phyloP scores from a whole-genome alignment of 2,329 filamentous ascomycete species.

The Phialophora chinensis region DNA sequence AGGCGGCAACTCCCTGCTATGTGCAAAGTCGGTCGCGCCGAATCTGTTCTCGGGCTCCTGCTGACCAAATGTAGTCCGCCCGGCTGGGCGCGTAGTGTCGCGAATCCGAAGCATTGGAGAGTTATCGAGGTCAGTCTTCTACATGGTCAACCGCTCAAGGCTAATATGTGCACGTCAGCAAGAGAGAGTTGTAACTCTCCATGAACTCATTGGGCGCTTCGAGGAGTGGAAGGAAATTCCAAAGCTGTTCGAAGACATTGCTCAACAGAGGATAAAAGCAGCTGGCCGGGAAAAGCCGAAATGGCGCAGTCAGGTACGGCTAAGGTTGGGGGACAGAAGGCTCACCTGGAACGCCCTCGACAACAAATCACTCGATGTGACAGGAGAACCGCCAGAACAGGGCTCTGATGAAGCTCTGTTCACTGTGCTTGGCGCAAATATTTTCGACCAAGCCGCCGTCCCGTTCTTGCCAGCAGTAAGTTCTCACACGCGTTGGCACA shows the following conservation, averaged over 20 bases:
- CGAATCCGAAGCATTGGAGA: neutral
- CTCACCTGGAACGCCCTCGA: neutral
- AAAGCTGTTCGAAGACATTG: neutral
- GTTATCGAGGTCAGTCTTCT: neutral
- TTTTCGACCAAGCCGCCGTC: neutral
- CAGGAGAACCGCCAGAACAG: neutral
- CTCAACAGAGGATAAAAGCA: neutral
- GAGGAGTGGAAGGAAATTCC: neutral
- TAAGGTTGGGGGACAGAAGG: neutral
- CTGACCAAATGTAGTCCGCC: neutral
- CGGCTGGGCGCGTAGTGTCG: neutral
- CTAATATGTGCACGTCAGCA: neutral
- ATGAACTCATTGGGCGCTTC: neutral
- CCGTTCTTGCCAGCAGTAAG: neutral
- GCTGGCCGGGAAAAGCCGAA: neutral
- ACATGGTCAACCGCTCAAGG: neutral
- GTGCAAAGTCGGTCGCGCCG: neutral
- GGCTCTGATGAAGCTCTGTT: neutral
- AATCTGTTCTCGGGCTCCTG: neutral
- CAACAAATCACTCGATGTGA: neutral
- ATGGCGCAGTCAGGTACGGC: neutral
- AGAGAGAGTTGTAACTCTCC: neutral
- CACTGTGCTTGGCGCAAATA: neutral
- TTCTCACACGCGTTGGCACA: neutral
- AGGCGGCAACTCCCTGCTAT: neutral